Evolutionary conservation across 2,329 filamentous ascomycete species (phyloP).

Genomic region (Aureobasidium mangrovei): DNA sequence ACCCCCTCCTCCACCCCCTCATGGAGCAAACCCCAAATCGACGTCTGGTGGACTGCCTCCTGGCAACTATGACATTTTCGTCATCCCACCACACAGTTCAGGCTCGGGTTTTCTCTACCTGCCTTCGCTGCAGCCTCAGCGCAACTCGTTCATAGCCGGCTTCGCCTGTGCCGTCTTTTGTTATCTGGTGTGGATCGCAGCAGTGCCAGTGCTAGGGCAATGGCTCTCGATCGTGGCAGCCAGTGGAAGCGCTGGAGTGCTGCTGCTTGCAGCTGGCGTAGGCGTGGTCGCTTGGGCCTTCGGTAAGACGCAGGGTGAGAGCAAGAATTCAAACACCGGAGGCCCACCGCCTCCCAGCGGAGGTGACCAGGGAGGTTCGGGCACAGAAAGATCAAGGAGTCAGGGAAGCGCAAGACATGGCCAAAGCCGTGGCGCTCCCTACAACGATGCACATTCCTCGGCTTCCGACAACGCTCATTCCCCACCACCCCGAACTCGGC

Average conservation of each 20-base stretch:
- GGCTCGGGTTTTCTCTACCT: conserved; percentile 88
- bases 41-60: conserved; percentile 62
- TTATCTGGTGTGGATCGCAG: conserved; percentile 62
- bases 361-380: conserved; percentile 11
- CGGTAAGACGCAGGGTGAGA: conserved; percentile 54
- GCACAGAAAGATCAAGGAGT: neutral
- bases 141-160: conserved; percentile 86
- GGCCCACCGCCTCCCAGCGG: conserved; percentile 23
- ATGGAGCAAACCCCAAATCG: conserved; percentile 67
- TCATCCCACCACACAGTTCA: conserved; percentile 84
- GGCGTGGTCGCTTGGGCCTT: conserved; percentile 71
- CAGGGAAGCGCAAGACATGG: conserved; percentile 21
- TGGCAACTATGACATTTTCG: conserved; percentile 95
- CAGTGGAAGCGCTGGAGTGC: conserved; percentile 63
- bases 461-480: conserved; percentile 15
- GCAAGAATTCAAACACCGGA: conserved; percentile 23
- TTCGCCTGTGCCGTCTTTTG: conserved; percentile 67
- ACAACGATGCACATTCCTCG: conserved; percentile 17
- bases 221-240: conserved; percentile 67
- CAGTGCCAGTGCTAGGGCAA: conserved; percentile 62
- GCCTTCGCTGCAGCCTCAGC: conserved; percentile 76
- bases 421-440: conserved; percentile 16
- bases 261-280: conserved; percentile 62
- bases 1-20: conserved; percentile 77
- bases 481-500: conserved; percentile 1